Conservation (phyloP, 306 rosid genomes). For the Alnus glutinosa region DNA sequence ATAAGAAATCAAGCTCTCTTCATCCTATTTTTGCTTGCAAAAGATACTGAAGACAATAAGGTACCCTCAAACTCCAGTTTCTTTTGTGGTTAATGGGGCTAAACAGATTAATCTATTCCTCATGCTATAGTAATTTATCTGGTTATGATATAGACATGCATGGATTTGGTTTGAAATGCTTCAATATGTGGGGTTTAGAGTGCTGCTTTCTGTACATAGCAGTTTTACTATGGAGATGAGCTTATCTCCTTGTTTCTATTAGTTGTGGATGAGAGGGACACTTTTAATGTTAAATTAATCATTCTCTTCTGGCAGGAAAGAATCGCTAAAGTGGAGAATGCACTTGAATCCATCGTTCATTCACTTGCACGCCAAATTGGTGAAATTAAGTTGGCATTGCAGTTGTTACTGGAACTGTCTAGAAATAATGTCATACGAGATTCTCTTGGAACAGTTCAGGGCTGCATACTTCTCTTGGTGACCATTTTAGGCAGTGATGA, state of each 20-base stretch:
- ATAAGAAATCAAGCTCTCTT: conserved; percentile 46
- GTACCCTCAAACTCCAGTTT: conserved; percentile 33
- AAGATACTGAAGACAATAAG: conserved; percentile 57
- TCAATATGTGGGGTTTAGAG: background rate
- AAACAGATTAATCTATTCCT: background rate
- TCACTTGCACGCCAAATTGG: conserved; percentile 59
- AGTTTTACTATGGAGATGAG: background rate
- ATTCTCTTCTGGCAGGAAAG: conserved; percentile 48
- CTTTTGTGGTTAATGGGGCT: conserved; percentile 5
- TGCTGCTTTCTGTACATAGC: background rate
- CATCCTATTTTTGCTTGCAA: conserved; percentile 55
- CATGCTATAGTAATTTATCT: background rate
- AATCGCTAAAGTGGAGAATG: conserved; percentile 46
- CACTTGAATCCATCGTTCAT: conserved; percentile 58
- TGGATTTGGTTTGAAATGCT: background rate
- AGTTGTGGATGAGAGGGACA: background rate
- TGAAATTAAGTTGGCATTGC: conserved; percentile 62
- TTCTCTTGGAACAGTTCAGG: conserved; percentile 61
- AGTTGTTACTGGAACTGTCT: conserved; percentile 62
- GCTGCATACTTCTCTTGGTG: conserved; percentile 68
- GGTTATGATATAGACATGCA: background rate
- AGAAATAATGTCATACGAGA: conserved; percentile 31
- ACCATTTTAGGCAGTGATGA: conserved; percentile 57
- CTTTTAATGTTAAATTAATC: background rate
- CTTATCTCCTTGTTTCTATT: background rate